Percentiles rank a stretch among this genome's conserved stretches.
Conservation (phyloP, 176 grass and related monocot species). For the Carex pumila region DNA sequence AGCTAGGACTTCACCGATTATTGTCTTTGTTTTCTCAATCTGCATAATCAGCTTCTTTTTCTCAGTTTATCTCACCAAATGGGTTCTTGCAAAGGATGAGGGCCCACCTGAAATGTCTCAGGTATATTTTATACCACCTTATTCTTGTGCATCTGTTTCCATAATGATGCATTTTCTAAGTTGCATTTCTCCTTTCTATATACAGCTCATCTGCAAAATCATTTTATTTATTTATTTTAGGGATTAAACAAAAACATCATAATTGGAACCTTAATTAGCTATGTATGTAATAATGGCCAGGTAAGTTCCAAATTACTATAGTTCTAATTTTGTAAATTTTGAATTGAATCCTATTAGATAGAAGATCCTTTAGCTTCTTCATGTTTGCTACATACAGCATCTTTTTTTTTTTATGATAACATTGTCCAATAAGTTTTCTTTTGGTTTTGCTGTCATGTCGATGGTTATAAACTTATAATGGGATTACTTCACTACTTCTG, state of each 20-base stretch:
- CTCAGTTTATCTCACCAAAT: slow-evolving; percentile 84
- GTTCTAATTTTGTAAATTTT: neutral
- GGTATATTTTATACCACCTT: slow-evolving; percentile 37
- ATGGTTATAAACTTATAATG: neutral
- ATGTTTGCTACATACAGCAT: neutral
- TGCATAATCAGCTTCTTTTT: slow-evolving; percentile 93
- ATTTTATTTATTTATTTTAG: neutral
- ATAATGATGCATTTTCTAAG: neutral
- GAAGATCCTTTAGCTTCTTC: neutral
- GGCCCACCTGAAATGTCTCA: slow-evolving; percentile 95
- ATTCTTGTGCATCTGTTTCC: neutral
- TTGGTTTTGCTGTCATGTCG: slow-evolving; percentile 2
- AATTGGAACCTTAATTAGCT: neutral
- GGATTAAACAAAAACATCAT: neutral
- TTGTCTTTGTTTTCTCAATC: slow-evolving; percentile 92
- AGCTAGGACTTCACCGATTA: slow-evolving; percentile 83
- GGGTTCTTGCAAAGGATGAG: slow-evolving; percentile 99
- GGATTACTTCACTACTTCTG: neutral
- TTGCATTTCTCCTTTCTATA: neutral
- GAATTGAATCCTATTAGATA: neutral
- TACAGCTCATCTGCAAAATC: neutral
- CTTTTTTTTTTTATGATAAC: neutral
- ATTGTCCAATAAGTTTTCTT: neutral
- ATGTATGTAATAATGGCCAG: neutral
- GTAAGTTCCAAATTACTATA: neutral